Conservation (phyloP, 2,329 filamentous ascomycete species). For the Cryphonectria naterciae region DNA sequence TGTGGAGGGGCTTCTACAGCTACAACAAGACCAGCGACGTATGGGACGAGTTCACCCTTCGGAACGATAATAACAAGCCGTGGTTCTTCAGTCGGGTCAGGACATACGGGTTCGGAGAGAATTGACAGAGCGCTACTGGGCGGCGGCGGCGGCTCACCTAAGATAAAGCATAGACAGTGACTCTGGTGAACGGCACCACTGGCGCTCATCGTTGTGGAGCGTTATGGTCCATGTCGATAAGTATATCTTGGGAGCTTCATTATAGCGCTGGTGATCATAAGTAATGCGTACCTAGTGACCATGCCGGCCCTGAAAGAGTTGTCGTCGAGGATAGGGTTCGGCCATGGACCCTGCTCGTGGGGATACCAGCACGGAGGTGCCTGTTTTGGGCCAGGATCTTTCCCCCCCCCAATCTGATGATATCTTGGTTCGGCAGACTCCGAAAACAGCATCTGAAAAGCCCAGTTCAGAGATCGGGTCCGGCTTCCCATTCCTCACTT, state of each 20-base stretch:
- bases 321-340: background rate
- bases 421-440: constrained; percentile 6
- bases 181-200: background rate
- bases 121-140: constrained; percentile 27
- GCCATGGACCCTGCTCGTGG: no score
- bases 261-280: background rate
- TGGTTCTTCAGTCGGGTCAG: constrained; percentile 70
- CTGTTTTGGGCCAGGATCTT: background rate
- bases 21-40: constrained; percentile 90
- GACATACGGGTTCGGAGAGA: constrained; percentile 59
- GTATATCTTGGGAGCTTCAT: background rate
- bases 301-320: background rate
- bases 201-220: background rate
- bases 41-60: constrained; percentile 77
- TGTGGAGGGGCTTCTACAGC: constrained; percentile 89
- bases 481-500: background rate
- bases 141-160: background rate
- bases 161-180: background rate
- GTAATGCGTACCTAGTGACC: background rate
- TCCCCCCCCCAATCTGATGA: background rate
- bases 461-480: background rate
- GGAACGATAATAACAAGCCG: constrained; percentile 59
- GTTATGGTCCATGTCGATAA: background rate
- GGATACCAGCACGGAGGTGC: background rate
- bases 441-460: background rate